phyloP scores from a whole-genome alignment of 2,329 filamentous ascomycete species.

The Xylaria arbuscula region DNA sequence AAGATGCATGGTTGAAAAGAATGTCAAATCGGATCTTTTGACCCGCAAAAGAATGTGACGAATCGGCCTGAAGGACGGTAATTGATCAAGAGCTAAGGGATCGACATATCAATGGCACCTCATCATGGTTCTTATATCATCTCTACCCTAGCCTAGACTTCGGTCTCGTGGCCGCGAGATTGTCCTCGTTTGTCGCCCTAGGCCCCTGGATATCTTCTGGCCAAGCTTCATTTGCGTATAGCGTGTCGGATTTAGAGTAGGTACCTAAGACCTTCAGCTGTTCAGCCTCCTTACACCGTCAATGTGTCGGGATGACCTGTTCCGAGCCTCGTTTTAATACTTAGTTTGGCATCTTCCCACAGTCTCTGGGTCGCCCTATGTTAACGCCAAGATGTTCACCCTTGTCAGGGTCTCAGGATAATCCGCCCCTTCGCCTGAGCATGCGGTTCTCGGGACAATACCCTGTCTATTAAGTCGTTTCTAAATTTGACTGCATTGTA shows the following conservation, averaged over 20 bases:
- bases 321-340: not conserved
- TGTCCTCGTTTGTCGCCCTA: not conserved
- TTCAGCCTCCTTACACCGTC: slow-evolving; percentile 1
- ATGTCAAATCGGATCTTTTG: slow-evolving; percentile 7
- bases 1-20: slow-evolving; percentile 3
- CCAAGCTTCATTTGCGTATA: not conserved
- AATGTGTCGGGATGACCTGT: not conserved
- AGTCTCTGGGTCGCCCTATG: not conserved
- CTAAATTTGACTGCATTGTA: not conserved
- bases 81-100: not conserved
- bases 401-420: slow-evolving; percentile 1
- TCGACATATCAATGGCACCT: slow-evolving; percentile 2
- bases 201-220: not conserved
- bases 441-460: not conserved
- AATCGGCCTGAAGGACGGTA: not conserved
- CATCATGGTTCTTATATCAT: not conserved
- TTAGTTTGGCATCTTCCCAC: not conserved
- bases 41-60: slow-evolving; percentile 5
- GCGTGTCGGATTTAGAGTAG: not conserved
- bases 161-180: not conserved
- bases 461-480: not conserved
- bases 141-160: not conserved
- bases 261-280: not conserved
- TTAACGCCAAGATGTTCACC: not conserved
- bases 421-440: not conserved